Evolutionary conservation across 176 grass and related monocot genomes (phyloP).

Genomic region (Triticum urartu): DNA sequence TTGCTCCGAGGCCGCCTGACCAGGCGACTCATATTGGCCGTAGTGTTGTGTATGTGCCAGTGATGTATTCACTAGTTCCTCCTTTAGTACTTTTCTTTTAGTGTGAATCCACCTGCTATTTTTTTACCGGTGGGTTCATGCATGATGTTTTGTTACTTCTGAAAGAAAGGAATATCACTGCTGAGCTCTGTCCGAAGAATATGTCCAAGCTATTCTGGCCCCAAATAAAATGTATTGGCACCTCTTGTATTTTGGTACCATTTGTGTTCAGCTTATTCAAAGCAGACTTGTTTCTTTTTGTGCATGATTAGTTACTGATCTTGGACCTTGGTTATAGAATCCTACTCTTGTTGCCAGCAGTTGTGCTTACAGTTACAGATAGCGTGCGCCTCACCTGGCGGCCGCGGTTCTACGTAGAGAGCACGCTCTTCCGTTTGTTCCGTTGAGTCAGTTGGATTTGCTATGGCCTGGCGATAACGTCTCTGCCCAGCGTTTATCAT

Average conservation of each 20-base stretch:
- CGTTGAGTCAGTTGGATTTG: too few species aligned
- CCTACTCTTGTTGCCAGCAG: too few species aligned
- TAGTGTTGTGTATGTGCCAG: not conserved
- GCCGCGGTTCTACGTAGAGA: too few species aligned
- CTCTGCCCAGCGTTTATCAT: too few species aligned
- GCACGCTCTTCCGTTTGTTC: too few species aligned
- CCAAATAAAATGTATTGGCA: not conserved
- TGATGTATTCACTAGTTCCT: not conserved
- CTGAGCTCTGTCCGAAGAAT: not conserved
- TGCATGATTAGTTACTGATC: not conserved
- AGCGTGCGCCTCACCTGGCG: too few species aligned
- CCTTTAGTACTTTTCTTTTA: not conserved
- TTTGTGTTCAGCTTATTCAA: not conserved
- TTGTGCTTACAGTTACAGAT: too few species aligned
- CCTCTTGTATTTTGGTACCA: too few species aligned
- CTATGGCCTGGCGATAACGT: too few species aligned
- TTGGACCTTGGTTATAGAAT: too few species aligned
- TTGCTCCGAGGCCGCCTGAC: conserved; percentile 42
- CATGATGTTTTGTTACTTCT: not conserved
- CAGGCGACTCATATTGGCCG: conserved; percentile 13
- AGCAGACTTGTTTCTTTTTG: not conserved
- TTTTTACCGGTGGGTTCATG: conserved; percentile 28
- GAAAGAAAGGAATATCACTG: conserved; percentile 12
- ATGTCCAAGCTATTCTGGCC: not conserved
- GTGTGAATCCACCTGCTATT: conserved; percentile 16